phyloP scores from a whole-genome alignment of 1,284 basidiomycete genomes.

The Moniliella sp. region DNA sequence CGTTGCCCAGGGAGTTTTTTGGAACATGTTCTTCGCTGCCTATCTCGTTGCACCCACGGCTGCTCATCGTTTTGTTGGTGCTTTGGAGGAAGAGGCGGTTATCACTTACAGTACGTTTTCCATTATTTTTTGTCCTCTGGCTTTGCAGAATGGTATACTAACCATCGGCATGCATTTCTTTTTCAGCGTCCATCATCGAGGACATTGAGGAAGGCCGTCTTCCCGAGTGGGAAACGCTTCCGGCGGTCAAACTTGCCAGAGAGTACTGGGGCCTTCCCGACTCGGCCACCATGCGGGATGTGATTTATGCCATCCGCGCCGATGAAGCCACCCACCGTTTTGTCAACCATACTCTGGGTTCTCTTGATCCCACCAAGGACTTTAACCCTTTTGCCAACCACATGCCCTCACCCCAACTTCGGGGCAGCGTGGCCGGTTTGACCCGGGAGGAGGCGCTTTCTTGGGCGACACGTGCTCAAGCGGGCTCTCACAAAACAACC shows the following conservation, averaged over 20 bases:
- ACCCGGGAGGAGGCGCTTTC: background rate
- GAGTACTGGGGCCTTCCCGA: conserved; percentile 61
- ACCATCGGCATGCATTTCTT: no score
- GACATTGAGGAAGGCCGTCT: conserved; percentile 66
- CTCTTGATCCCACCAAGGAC: background rate
- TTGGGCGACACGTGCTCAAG: background rate
- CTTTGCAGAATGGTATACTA: no score
- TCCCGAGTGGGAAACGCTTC: conserved; percentile 52
- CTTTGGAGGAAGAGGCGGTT: conserved; percentile 85
- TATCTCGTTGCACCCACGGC: conserved; percentile 61
- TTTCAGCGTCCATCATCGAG: conserved; percentile 44
- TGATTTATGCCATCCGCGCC: conserved; percentile 68
- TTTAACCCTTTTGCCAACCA: background rate
- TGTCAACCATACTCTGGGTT: conserved; percentile 18
- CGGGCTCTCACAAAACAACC: no score
- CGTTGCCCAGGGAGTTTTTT: conserved; percentile 48
- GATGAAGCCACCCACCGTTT: conserved; percentile 46
- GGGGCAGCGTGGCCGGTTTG: background rate
- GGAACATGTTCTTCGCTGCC: conserved; percentile 38
- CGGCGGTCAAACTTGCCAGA: conserved; percentile 65
- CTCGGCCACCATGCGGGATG: conserved; percentile 59
- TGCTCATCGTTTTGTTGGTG: conserved; percentile 82
- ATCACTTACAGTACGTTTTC: no score
- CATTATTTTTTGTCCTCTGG: no score
- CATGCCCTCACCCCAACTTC: background rate